These are phyloP conservation scores for Aspergillus arachidicola DNA, from an alignment of 2,329 filamentous ascomycete species.

Conservation along the genomic window DNA sequence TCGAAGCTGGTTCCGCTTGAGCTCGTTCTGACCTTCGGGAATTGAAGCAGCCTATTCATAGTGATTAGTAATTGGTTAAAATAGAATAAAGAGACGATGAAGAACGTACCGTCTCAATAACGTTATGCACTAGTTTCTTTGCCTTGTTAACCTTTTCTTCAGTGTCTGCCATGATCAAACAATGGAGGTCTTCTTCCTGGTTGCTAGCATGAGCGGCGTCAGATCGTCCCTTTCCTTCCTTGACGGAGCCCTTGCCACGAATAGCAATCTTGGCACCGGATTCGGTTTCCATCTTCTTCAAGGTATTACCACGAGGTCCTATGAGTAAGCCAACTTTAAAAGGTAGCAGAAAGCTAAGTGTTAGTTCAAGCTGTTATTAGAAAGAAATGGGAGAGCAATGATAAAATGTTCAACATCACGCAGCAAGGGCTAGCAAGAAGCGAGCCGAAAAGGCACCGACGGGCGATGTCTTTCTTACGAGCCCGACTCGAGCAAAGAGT, in stretches of 20 bases:
- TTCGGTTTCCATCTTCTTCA: conserved; percentile 99
- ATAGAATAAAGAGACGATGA: neutral
- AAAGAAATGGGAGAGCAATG: conserved; percentile 28
- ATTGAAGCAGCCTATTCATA: conserved; percentile 83
- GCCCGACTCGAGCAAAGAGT: conserved; percentile 48
- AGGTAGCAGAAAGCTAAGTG: conserved; percentile 73
- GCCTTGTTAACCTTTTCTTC: conserved; percentile 99
- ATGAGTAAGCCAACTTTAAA: conserved; percentile 99
- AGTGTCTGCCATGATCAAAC: conserved; percentile 98
- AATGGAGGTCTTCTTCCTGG: conserved; percentile 99
- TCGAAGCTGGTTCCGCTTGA: conserved; percentile 97
- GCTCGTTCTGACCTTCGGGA: conserved; percentile 96
- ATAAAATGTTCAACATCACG: conserved; percentile 36
- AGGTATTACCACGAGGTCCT: conserved; percentile 98
- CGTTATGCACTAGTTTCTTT: conserved; percentile 96
- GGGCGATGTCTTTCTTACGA: conserved; percentile 34
- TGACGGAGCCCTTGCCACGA: conserved; percentile 98
- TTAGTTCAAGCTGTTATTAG: conserved; percentile 69
- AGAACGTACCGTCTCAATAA: conserved; percentile 91
- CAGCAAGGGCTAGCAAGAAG: conserved; percentile 47
- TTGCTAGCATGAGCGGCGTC: conserved; percentile 99
- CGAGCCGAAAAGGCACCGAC: conserved; percentile 40
- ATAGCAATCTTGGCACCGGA: conserved; percentile 98
- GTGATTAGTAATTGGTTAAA: conserved; percentile 29
- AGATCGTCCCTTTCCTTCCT: conserved; percentile 98